A percentile compares a stretch with the other conserved stretches of the same genome.
These are phyloP conservation scores for Cladophialophora exuberans DNA, from an alignment of 2,329 filamentous ascomycete species.

Conservation along the genomic window DNA sequence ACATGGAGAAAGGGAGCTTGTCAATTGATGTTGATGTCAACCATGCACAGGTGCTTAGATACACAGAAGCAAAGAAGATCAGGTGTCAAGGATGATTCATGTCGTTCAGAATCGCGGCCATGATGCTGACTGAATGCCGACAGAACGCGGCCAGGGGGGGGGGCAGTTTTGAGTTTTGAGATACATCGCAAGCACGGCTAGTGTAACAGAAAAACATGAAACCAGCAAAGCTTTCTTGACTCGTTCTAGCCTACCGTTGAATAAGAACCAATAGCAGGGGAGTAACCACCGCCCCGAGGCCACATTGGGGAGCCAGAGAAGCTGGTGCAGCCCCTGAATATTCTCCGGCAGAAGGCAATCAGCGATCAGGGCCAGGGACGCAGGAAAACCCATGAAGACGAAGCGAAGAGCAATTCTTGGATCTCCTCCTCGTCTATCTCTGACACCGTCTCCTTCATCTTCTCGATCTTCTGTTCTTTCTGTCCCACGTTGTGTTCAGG, in stretches of 20 bases:
- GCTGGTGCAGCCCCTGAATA: conserved; percentile 21
- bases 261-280: neutral
- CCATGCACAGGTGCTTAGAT: no score
- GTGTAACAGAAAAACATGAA: conserved; percentile 25
- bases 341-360: conserved; percentile 6
- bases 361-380: neutral
- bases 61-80: no score
- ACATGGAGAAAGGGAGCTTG: no score
- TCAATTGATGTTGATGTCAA: no score
- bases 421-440: conserved; percentile 16
- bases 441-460: neutral
- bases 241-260: neutral
- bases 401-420: conserved; percentile 6
- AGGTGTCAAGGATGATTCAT: no score
- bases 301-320: neutral
- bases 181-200: conserved; percentile 16
- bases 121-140: no score
- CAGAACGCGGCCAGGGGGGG: neutral
- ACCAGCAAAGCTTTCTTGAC: conserved; percentile 15
- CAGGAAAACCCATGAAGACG: conserved; percentile 8
- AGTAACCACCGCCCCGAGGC: neutral
- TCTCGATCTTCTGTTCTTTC: conserved; percentile 7
- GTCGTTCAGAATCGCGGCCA: no score
- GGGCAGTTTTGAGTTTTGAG: neutral
- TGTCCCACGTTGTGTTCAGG: neutral